Percentiles rank a stretch among this genome's conserved stretches.
These are phyloP conservation scores for Apiospora marii DNA, from an alignment of 2,329 filamentous ascomycete species.

Conservation along the genomic window DNA sequence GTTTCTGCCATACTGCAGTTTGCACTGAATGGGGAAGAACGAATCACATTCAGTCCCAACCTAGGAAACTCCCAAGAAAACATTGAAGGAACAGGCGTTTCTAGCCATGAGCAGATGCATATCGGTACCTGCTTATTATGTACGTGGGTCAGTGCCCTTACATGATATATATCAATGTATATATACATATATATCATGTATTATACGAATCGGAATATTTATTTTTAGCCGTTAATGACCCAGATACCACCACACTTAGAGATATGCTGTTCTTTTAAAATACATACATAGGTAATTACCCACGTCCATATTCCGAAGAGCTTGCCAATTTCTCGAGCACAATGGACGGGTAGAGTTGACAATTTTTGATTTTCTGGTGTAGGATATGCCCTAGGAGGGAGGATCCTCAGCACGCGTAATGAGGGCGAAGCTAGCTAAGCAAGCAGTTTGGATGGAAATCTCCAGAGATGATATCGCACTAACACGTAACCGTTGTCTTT, in stretches of 20 bases:
- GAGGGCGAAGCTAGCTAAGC: constrained; percentile 6
- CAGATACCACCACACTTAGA: too few relatives aligned
- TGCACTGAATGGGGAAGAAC: neutral
- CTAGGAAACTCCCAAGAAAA: neutral
- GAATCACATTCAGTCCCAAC: neutral
- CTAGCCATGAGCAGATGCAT: too few relatives aligned
- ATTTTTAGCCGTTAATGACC: too few relatives aligned
- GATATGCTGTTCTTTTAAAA: neutral
- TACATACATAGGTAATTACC: neutral
- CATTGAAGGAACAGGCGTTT: neutral
- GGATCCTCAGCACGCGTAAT: neutral
- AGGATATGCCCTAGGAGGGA: neutral
- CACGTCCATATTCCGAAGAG: neutral
- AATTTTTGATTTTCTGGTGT: neutral
- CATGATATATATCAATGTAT: neutral
- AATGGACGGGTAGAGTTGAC: neutral
- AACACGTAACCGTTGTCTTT: constrained; percentile 11
- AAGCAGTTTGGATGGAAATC: neutral
- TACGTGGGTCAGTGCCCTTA: too few relatives aligned
- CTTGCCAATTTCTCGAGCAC: neutral
- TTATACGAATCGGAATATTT: too few relatives aligned
- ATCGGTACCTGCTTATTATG: too few relatives aligned
- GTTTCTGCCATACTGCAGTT: too few relatives aligned
- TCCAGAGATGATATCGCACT: neutral
- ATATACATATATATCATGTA: neutral